Evolutionary conservation across 768 basidiomycete genomes (phyloP), one percentile per base, ranked within the genome.

Genomic region (Solioccasus polychromus): DNA sequence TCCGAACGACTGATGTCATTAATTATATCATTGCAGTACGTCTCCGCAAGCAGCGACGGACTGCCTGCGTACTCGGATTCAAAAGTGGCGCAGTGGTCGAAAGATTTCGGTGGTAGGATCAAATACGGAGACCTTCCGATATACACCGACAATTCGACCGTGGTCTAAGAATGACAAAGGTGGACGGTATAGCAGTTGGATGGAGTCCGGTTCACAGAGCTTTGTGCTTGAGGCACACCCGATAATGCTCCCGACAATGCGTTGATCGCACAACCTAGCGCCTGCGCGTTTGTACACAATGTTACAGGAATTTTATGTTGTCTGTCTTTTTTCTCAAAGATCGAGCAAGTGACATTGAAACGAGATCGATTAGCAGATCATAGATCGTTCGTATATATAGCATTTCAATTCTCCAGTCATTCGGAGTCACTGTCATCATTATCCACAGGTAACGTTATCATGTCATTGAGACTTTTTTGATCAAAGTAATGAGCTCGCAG

Each of bases 381-480:
- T 42, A 5, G n/a, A 47, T 31, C 23, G 17, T 17, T 22, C 29
- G 30, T 34, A 32, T 31, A 35, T 31, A 35, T 7, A 17, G 9
- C 15, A 41, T 34, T 28, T 7, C 7, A 28, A 12, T 7, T 28
- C 28, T 36, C 50, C 39, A 59, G 14, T 54, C 54, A 0, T 44
- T 51, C 49, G 14, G 26, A 45, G 11, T 50, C 44, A 15, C 32
- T 20, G 3, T 44, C 32, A 37, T 57, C 61, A 5, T n/a, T 35
- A 23, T 48, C 71, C 28, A 63, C 66, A 25, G 68, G 68, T 9
- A 85, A 56, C 2, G 81, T 83, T 73, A 86, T 79, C 75, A 86
- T 72, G 54, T 85, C 83, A 51, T 88, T 88, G 45, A 88, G 58
- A 55, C 86, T 88, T 30, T 42, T 4, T 42, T 4, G 10, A 34